Base-by-base conservation (phyloP, 805 yeast species). In the Candida maltosa region DNA sequence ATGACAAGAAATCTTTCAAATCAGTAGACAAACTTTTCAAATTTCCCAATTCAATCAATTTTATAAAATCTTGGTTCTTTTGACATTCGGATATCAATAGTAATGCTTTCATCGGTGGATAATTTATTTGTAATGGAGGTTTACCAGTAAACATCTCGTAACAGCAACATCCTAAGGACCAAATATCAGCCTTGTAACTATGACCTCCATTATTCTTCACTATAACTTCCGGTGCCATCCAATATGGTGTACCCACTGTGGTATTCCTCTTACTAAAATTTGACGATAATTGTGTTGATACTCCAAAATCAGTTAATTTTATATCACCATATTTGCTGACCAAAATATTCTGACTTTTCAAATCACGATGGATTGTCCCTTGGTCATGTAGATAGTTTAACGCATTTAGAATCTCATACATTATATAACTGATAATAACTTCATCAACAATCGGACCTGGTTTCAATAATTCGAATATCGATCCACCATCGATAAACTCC, bases 401-500 rank as follows among this genome's bases (percentile, higher is more conserved):
- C 0, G 87, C 94, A 7, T 64, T 43, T 16, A 85, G 57, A 4
- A 84, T 63, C 34, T 80, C 80, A 19, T 65, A 56, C 40, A 80
- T 60, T 1, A 84, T 68, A 16, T 68, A 51, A 38, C 79, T 76
- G 19, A 84, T 73, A 2, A 50, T 41, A 11, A 60, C 62, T 19
- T 65, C 67, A 51, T 82, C 86, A 9, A 65, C 58, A 27, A 83
- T 72, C 0, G 84, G 77, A 0, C 84, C 69, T 0, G 83, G 77
- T 20, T 66, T 61, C 27, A 83, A 53, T 23, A 85, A 56, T 39
- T 84, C 93, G 29, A 77, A 69, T 32, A 85, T 69, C 4, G 87
- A 78, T 3, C 94, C 94, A 0, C 88, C 93, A 25, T 82, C 80
- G n/a, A 83, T 70, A 52, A 61, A 80, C 55, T 84, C 94, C 93